phyloP scores from a whole-genome alignment of 23 red algal genomes.

The Gracilaria gracilis region DNA sequence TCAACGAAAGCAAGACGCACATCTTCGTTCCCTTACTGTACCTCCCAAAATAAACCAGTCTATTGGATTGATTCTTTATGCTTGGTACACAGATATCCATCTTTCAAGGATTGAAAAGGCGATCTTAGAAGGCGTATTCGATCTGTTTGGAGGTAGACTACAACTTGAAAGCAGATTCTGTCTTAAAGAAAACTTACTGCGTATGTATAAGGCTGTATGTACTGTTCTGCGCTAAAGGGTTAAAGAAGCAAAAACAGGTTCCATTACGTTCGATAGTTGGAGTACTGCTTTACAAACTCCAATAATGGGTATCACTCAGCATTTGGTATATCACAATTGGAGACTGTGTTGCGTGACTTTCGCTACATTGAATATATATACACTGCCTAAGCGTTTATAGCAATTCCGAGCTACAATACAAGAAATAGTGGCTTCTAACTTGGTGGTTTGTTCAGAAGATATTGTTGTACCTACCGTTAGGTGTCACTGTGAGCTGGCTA shows the following conservation, averaged over 20 bases:
- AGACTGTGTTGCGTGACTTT: not conserved
- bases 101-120: too few species aligned
- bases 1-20: too few species aligned
- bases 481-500: not conserved
- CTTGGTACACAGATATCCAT: too few species aligned
- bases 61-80: too few species aligned
- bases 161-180: too few species aligned
- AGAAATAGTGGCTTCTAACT: not conserved
- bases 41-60: too few species aligned
- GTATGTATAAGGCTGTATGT: not conserved
- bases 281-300: not conserved
- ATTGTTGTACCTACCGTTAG: not conserved
- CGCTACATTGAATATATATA: not conserved
- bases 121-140: too few species aligned
- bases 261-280: not conserved
- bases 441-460: not conserved
- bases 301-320: not conserved
- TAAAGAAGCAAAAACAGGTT: not conserved
- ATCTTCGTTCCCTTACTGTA: too few species aligned
- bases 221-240: not conserved
- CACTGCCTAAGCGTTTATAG: not conserved
- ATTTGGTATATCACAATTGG: not conserved
- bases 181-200: too few species aligned
- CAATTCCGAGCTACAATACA: not conserved
- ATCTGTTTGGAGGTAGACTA: too few species aligned